A percentile compares a stretch with the other conserved stretches of the same genome.
phyloP scores from a whole-genome alignment of 192 early-diverging fungal species.

The Umbelopsis vinacea region DNA sequence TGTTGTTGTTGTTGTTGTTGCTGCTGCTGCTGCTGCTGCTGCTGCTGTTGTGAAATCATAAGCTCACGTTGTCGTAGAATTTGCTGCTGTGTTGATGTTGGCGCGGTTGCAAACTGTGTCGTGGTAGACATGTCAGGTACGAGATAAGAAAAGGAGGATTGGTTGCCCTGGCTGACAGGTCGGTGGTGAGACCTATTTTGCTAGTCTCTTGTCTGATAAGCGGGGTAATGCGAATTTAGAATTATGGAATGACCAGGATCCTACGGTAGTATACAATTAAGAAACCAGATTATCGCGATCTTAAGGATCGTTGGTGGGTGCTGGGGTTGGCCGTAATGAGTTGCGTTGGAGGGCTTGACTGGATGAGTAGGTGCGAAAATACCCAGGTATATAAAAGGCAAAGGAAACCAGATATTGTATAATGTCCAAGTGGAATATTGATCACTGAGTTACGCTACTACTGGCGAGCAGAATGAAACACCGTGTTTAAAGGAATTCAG shows the following conservation, averaged over 20 bases:
- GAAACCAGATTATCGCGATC: background rate
- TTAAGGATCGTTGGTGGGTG: background rate
- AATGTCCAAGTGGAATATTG: too few relatives aligned
- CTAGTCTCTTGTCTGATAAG: background rate
- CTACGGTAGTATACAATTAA: background rate
- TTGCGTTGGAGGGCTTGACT: too few relatives aligned
- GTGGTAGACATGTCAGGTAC: conserved; percentile 17
- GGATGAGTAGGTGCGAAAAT: too few relatives aligned
- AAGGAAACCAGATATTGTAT: too few relatives aligned
- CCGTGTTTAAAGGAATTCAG: background rate
- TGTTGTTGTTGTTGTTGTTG: conserved; percentile 17
- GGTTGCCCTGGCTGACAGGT: conserved; percentile 10
- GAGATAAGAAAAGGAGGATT: background rate
- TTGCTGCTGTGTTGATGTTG: conserved; percentile 18
- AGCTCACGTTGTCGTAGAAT: conserved; percentile 25
- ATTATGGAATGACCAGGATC: background rate
- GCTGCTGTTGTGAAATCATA: conserved; percentile 8
- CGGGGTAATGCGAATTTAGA: background rate
- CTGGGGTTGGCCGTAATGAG: background rate
- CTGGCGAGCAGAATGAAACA: too few relatives aligned
- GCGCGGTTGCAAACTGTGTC: conserved; percentile 12
- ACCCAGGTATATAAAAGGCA: too few relatives aligned
- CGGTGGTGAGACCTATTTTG: background rate
- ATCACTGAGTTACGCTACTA: too few relatives aligned
- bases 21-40: background rate